Percentiles rank a stretch among this genome's conserved stretches.
Evolutionary conservation across 225 moss, liverwort and hornwort genomes (phyloP).

Genomic region (Rhytidiadelphus loreus): DNA sequence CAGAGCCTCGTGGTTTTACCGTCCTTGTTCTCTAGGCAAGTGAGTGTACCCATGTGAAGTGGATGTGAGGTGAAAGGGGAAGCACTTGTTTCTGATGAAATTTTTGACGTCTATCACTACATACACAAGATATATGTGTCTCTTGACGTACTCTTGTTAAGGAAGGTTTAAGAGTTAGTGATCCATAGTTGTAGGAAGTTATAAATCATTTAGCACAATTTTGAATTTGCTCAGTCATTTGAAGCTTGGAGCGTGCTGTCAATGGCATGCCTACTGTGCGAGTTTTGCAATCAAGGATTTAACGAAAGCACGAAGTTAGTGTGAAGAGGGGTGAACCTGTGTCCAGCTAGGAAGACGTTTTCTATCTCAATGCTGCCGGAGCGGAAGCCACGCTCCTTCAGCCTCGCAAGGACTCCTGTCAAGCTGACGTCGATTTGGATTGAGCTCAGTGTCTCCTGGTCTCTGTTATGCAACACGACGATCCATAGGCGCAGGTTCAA

Average conservation of each 20-base stretch:
- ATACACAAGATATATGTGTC: background rate
- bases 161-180: background rate
- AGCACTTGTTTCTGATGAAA: background rate
- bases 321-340: conserved; percentile 3
- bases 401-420: conserved; percentile 15
- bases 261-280: background rate
- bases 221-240: background rate
- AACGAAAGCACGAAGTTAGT: background rate
- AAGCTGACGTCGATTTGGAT: conserved; percentile 18
- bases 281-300: background rate
- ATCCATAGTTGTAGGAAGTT: background rate
- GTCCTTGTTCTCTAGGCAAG: background rate
- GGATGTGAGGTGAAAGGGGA: background rate
- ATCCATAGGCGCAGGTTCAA: conserved; percentile 50
- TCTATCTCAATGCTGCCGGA: conserved; percentile 10
- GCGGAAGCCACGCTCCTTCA: conserved; percentile 43
- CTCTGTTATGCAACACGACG: conserved; percentile 32
- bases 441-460: background rate
- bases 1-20: background rate
- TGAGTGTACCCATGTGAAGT: background rate
- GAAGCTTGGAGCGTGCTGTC: background rate
- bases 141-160: background rate
- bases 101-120: background rate
- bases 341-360: conserved; percentile 47
- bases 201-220: background rate